phyloP scores from a whole-genome alignment of 345 rosid genomes.

The Eucalyptus leucophloia region DNA sequence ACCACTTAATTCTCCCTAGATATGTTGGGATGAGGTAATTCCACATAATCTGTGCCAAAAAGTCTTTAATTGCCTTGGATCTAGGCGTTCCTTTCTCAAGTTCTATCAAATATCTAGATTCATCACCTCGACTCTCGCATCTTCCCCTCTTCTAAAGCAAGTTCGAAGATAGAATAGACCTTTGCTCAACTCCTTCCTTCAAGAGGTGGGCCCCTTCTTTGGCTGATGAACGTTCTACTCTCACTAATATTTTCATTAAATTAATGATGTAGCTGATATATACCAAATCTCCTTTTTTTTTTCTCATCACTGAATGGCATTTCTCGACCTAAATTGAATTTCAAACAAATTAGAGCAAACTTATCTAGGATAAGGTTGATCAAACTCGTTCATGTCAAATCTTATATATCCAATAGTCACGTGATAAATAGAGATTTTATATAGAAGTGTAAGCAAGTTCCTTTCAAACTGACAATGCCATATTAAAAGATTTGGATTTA shows the following conservation, averaged over 20 bases:
- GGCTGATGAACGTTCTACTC: neutral
- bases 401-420: fast-evolving
- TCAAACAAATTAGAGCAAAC: neutral
- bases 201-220: neutral
- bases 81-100: neutral
- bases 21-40: neutral
- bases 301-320: neutral
- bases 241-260: neutral
- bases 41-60: neutral
- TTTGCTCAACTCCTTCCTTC: neutral
- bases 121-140: neutral
- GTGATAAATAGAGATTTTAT: fast-evolving
- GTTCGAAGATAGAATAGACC: neutral
- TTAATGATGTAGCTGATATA: neutral
- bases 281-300: neutral
- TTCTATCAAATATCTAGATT: no score
- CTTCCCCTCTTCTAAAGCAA: neutral
- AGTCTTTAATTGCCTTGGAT: neutral
- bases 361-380: neutral
- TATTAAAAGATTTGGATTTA: neutral
- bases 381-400: neutral
- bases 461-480: fast-evolving
- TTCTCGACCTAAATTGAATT: neutral
- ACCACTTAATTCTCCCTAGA: neutral
- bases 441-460: neutral